These are phyloP conservation scores for Epithele typhae DNA, from an alignment of 768 basidiomycete genomes.

Conservation along the genomic window DNA sequence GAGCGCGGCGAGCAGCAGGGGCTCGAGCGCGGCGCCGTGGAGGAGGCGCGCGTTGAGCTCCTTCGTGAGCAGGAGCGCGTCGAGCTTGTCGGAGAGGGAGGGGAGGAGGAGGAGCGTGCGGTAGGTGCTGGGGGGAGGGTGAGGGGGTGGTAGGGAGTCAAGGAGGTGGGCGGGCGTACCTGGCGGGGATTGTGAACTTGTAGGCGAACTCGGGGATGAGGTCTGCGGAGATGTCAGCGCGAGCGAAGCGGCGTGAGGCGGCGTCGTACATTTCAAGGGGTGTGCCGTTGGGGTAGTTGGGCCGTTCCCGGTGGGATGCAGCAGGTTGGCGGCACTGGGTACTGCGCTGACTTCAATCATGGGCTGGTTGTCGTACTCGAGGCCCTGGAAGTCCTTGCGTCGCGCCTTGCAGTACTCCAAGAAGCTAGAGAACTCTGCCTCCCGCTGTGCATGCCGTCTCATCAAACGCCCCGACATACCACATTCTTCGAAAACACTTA, in stretches of 20 bases:
- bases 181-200: constrained; percentile 68
- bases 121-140: constrained; percentile 52
- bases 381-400: constrained; percentile 56
- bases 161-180: too few relatives aligned
- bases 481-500: constrained; percentile 32
- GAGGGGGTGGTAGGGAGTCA: background rate
- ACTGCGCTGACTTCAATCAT: constrained; percentile 64
- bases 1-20: constrained; percentile 59
- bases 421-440: constrained; percentile 54
- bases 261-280: constrained; percentile 57
- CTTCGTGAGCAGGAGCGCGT: constrained; percentile 70
- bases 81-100: constrained; percentile 66
- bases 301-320: constrained; percentile 51
- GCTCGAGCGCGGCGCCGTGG: constrained; percentile 54
- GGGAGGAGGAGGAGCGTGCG: constrained; percentile 69
- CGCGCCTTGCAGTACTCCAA: constrained; percentile 63
- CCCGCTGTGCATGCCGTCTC: constrained; percentile 46
- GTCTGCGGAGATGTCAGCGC: constrained; percentile 40
- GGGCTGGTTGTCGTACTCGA: constrained; percentile 62
- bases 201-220: constrained; percentile 81
- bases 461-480: background rate
- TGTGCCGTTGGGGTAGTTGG: constrained; percentile 32
- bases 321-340: constrained; percentile 47
- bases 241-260: too few relatives aligned
- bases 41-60: constrained; percentile 74